Base-by-base conservation (phyloP, 1,284 basidiomycete species). In the Marasmius oreades region DNA sequence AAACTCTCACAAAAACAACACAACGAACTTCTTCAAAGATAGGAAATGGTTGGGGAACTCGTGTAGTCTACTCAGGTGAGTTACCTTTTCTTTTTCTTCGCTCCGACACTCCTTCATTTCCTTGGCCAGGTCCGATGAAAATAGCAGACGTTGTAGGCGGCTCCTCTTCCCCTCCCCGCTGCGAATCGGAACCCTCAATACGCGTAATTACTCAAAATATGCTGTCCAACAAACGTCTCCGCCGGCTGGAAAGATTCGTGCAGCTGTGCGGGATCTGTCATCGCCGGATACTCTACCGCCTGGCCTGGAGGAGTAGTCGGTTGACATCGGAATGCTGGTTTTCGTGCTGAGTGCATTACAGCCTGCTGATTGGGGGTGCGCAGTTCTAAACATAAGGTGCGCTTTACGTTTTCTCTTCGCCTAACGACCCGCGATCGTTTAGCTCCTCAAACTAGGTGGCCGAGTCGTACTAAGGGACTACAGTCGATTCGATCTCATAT, bases 281-380 rank as follows among this genome's bases (percentile, higher is more conserved):
- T 88, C 88, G 4, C 64, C 70, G 2, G 63, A 73, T 23, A 69
- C 74, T 5, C 75, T 94, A 1, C 95, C 95, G 0, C 73, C 79
- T 1, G 82, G 79, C 26, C 67, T 95, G 18, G 71, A 77, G 20
- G 47, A 50, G 48, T 82, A 74, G 11, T 85, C 81, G 10, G 86
- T 95, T 16, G 95, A 99, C 67, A 85, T 98, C 33, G 78, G 93
- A 39, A 84, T 95, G n/a, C 82, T 98, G 61, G 91, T 99, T 48
- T 99, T 98, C 67, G 95, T 98, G 14, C 75, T 99, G 53, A 95
- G 92, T 53, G 97, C 97, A 0, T 74, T 99, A 16, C 95, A 98
- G 68, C 97, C 97, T 0, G 72, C 84, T 51, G 96, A 99, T 75
- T 99, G 97, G 97, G 69, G 74, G 0, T 82, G 81, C 57, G 95